Percentiles rank a stretch among this genome's conserved stretches.
These are phyloP conservation scores for Setomelanomma holmii DNA, from an alignment of 2,329 filamentous ascomycete species.

Conservation along the genomic window DNA sequence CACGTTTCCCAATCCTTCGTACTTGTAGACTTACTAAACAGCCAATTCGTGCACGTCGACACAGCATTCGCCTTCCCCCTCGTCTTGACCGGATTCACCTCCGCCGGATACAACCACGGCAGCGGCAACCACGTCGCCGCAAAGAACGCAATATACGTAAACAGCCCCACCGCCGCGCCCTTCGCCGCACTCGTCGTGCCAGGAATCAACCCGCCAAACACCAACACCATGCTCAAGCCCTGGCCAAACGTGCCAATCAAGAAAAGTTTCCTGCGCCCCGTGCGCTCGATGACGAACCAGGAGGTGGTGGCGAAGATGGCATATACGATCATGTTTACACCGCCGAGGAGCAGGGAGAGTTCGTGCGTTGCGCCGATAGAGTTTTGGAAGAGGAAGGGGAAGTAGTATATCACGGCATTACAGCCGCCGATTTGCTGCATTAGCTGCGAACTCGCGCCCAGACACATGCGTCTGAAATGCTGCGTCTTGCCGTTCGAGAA, in stretches of 20 bases:
- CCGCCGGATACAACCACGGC: constrained; percentile 63
- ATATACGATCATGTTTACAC: constrained; percentile 64
- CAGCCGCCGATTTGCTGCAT: constrained; percentile 42
- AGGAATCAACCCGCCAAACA: constrained; percentile 49
- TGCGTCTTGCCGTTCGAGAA: constrained; percentile 70
- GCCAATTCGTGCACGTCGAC: constrained; percentile 60
- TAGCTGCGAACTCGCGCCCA: constrained; percentile 60
- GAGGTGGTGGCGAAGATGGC: constrained; percentile 64
- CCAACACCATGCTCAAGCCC: constrained; percentile 60
- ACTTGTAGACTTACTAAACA: no score
- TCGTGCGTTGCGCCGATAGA: constrained; percentile 60
- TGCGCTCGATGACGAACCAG: constrained; percentile 70
- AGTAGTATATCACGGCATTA: constrained; percentile 55
- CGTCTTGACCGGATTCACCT: constrained; percentile 60
- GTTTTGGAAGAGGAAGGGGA: constrained; percentile 50
- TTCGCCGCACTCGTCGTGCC: constrained; percentile 46
- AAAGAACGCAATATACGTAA: constrained; percentile 72
- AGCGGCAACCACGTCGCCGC: constrained; percentile 69
- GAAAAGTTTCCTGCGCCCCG: constrained; percentile 57
- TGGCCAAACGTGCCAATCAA: constrained; percentile 58
- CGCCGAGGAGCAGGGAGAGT: constrained; percentile 53
- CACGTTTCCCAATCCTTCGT: no score
- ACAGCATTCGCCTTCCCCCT: constrained; percentile 62
- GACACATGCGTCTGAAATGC: constrained; percentile 69
- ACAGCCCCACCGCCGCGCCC: constrained; percentile 64